Percentiles rank a stretch among this genome's conserved stretches.
Evolutionary conservation across 495 filamentous ascomycete genomes (phyloP).

Genomic region (Jackrogersella minutella): DNA sequence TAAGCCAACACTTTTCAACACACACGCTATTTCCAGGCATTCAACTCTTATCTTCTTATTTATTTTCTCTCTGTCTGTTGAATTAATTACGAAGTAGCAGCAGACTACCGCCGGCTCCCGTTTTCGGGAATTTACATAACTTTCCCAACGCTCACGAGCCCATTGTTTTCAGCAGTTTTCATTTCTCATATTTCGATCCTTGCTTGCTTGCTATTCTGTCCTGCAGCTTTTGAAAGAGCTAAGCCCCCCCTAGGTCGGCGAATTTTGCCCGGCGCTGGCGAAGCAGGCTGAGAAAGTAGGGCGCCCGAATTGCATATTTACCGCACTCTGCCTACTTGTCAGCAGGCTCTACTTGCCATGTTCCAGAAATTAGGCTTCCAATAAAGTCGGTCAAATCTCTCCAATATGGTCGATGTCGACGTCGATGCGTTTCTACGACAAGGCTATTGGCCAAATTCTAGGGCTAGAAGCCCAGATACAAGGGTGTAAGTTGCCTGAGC

Average conservation of each 20-base stretch:
- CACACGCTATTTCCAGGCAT: not conserved
- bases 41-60: not conserved
- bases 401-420: constrained; percentile 51
- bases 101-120: not conserved
- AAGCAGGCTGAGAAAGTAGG: constrained; percentile 23
- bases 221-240: constrained; percentile 13
- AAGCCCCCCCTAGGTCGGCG: constrained; percentile 29
- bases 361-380: constrained; percentile 18
- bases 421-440: constrained; percentile 49
- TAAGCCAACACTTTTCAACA: constrained; percentile 4
- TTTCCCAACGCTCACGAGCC: not conserved
- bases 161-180: not conserved
- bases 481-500: constrained; percentile 44
- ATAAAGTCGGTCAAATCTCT: constrained; percentile 21
- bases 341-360: constrained; percentile 23
- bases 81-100: constrained; percentile 2
- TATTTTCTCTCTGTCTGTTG: not conserved
- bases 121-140: constrained; percentile 7
- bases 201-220: not conserved
- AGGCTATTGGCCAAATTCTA: constrained; percentile 54
- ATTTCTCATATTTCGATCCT: not conserved
- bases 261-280: constrained; percentile 5
- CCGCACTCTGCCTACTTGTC: not conserved
- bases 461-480: constrained; percentile 51
- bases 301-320: constrained; percentile 23